Evolutionary conservation across 2,329 filamentous ascomycete genomes (phyloP).

Genomic region (Colletotrichum lini): DNA sequence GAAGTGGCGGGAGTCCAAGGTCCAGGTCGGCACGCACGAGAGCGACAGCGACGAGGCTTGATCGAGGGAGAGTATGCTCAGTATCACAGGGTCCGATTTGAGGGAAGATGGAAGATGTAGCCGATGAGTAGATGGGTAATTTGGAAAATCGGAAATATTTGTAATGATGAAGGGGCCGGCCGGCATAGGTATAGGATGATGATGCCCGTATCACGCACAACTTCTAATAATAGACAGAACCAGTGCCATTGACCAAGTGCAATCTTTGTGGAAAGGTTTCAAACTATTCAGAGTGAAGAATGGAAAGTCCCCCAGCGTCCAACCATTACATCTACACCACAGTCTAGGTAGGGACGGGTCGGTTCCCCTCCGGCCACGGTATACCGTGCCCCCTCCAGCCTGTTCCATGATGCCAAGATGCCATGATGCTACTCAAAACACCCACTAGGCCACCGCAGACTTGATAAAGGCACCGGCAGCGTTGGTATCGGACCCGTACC

Average conservation of each 20-base stretch:
- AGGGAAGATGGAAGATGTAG: no score
- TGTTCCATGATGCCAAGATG: not conserved
- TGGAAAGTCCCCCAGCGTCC: conserved; percentile 22
- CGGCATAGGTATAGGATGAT: no score
- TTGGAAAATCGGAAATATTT: no score
- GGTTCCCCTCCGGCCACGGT: no score
- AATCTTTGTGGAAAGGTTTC: conserved; percentile 14
- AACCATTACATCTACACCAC: conserved; percentile 12
- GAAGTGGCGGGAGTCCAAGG: conserved; percentile 40
- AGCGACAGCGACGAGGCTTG: conserved; percentile 32
- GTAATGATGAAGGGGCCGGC: no score
- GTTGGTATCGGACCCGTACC: conserved; percentile 32
- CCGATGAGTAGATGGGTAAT: no score
- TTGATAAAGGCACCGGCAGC: conserved; percentile 31
- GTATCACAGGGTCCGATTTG: no score
- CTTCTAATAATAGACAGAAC: not conserved
- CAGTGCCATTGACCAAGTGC: not conserved
- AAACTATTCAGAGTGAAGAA: conserved; percentile 16
- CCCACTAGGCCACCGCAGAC: conserved; percentile 19
- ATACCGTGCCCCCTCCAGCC: no score
- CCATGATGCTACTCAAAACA: no score
- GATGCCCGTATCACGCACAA: no score
- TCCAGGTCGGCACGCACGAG: conserved; percentile 27
- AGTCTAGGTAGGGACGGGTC: not conserved
- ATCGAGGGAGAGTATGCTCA: not conserved